Base-by-base conservation (phyloP, 2,329 filamentous ascomycete genomes). In the Colletotrichum orchidophilum region DNA sequence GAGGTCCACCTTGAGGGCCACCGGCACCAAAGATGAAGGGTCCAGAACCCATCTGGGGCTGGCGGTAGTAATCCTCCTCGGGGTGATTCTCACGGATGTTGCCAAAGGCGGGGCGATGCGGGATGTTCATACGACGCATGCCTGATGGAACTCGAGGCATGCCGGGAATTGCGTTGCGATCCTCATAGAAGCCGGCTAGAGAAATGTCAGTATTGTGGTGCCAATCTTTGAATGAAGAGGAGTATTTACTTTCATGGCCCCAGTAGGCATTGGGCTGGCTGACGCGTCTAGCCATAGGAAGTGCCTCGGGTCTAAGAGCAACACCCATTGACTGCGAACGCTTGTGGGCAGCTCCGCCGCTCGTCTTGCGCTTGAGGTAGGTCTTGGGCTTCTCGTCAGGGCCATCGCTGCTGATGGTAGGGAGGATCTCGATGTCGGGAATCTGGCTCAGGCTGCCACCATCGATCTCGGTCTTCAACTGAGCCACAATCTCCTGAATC, bases 391-490 rank as follows among this genome's bases (percentile, higher is more conserved):
- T 77, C 6, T 75, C 74, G n/a, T 77, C 76, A 8, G 77, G 77
- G 2, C 74, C 73, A 35, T 77, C 75, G 11, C 82, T 81, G 42
- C 82, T 83, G 73, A 90, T 87, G 69, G 87, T 86, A 1, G 88
- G 87, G 4, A 90, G 81, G 21, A 90, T 87, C 78, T 90, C 88
- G 66, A 90, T 87, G 71, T 90, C 88, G 0, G 88, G 88, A 2
- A 90, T 85, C 66, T 86, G 83, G 4, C 76, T 78, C 39, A 87
- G 76, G 1, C 77, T 75, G 12, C 83, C 82, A 9, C 77, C 73
- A 27, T 84, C 78, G 60, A 90, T 84, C 55, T 87, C 85, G 0
- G 75, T 66, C 74, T 84, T 80, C 8, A 90, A 80, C 1, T 81
- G 82, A 1, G 79, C 77, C 5, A 87, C 82, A n/a, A 90, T 83